Base-by-base conservation (phyloP, 176 grass and related monocot genomes). In the Oryza meridionalis region DNA sequence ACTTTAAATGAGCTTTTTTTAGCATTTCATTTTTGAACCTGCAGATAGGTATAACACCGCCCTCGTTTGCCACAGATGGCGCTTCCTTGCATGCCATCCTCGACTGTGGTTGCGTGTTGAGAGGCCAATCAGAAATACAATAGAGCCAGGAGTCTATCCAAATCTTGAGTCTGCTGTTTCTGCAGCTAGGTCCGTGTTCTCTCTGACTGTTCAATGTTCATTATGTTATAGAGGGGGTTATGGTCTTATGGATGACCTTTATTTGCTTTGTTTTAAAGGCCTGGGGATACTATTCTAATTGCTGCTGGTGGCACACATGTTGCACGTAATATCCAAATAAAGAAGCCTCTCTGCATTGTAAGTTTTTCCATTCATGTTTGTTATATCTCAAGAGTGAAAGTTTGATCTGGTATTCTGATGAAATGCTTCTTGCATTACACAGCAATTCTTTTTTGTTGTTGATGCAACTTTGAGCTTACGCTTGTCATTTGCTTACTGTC, bases 41-140 rank as follows among this genome's bases (percentile, higher is more conserved):
- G 93, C 96, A 99, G 96, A 99, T 94, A 91, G 96, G 86, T 99
- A 99, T 96, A 96, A 93, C 86, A 92, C 93, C 67, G 93, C 93
- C 82, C 96, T 99, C 85, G 96, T 99, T 96, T 96, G 96, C 93
- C 89, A 99, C 83, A 95, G 96, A 93, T 99, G 96, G 96, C 45
- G 62, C 31, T 92, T 89, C 88, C 85, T 99, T 76, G 91, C 91
- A 62, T 99, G 96, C 46, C 96, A 99, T 79, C 96, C 93, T 69
- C 84, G 86, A 7, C 82, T 99, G 14, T 99, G 96, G 96, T 63
- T 96, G 80, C 96, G 96, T 76, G 96, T 99, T 16, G 93, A 96
- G 77, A 94, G 89, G 73, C 91, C 89, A 31, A 88, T 90, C 69
- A 99, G 86, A 88, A 79, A 84, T 77, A 78, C 77, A 21, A 81